phyloP scores from a whole-genome alignment of 176 grass and related monocot species.

The Raddia guianensis region DNA sequence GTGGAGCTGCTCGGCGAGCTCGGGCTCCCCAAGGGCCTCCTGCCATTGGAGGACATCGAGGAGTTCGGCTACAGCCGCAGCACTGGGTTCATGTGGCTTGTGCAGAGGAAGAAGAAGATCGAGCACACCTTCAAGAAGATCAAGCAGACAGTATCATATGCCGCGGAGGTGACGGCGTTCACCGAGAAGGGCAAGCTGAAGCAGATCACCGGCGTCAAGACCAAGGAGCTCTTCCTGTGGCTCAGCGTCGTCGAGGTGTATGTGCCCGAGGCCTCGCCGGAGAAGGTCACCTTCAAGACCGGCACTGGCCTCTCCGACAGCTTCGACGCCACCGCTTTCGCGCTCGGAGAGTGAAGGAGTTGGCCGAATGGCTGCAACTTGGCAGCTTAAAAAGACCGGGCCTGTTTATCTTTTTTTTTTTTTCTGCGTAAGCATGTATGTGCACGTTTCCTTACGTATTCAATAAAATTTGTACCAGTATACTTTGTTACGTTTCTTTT shows the following conservation, averaged over 20 bases:
- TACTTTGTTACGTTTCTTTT: no score
- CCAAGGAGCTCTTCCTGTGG: background rate
- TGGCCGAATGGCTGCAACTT: no score
- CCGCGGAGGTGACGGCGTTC: background rate
- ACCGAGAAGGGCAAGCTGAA: background rate
- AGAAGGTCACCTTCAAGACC: background rate
- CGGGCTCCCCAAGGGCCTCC: background rate
- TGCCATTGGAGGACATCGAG: background rate
- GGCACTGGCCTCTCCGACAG: no score
- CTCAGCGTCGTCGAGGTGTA: background rate
- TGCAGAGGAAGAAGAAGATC: background rate
- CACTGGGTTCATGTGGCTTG: background rate
- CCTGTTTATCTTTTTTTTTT: no score
- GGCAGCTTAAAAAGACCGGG: no score
- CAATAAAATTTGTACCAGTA: no score
- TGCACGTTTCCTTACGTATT: no score
- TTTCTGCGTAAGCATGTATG: no score
- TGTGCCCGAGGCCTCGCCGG: background rate
- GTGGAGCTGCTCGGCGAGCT: background rate
- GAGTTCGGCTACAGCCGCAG: background rate
- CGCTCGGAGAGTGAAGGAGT: no score
- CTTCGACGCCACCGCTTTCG: no score
- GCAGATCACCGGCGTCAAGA: background rate
- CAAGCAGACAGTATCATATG: background rate
- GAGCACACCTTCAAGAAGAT: constrained; percentile 9